Percentiles rank a stretch among this genome's conserved stretches.
Evolutionary conservation across 495 filamentous ascomycete genomes (phyloP).

Genomic region (Niebla homalea): DNA sequence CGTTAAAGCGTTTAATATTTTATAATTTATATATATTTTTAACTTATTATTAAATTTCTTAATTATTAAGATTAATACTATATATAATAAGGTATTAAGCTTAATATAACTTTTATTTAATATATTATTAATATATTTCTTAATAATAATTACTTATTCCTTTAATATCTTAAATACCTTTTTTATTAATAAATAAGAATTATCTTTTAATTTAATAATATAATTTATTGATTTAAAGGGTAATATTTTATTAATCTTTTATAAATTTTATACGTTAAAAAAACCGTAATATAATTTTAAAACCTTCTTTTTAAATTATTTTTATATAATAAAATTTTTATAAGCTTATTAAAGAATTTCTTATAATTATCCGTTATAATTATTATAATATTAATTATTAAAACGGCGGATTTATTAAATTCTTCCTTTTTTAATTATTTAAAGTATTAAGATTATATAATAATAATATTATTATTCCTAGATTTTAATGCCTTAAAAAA

Average conservation of each 20-base stretch:
- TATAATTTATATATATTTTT: too few relatives aligned
- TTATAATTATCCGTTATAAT: not conserved
- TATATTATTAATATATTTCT: not conserved
- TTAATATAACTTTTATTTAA: not conserved
- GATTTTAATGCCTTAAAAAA: not conserved
- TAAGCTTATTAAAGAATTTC: not conserved
- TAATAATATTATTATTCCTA: too few relatives aligned
- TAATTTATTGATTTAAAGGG: not conserved
- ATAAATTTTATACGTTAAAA: not conserved
- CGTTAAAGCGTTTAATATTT: not conserved
- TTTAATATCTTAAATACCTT: not conserved
- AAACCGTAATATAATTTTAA: not conserved
- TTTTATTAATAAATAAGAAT: too few relatives aligned
- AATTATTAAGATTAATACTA: not conserved
- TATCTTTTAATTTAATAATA: not conserved
- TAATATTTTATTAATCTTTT: not conserved
- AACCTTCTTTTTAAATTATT: too few relatives aligned
- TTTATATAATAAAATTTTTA: not conserved
- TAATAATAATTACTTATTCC: not conserved
- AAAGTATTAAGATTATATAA: not conserved
- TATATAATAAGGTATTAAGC: not conserved
- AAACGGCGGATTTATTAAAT: not conserved
- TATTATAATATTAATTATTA: not conserved
- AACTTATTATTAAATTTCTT: not conserved
- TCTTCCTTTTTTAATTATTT: not conserved